Percentiles rank a stretch among this genome's conserved stretches.
These are phyloP conservation scores for Blastobotrys malaysiensis DNA, from an alignment of 1,139 yeast genomes.

Conservation along the genomic window DNA sequence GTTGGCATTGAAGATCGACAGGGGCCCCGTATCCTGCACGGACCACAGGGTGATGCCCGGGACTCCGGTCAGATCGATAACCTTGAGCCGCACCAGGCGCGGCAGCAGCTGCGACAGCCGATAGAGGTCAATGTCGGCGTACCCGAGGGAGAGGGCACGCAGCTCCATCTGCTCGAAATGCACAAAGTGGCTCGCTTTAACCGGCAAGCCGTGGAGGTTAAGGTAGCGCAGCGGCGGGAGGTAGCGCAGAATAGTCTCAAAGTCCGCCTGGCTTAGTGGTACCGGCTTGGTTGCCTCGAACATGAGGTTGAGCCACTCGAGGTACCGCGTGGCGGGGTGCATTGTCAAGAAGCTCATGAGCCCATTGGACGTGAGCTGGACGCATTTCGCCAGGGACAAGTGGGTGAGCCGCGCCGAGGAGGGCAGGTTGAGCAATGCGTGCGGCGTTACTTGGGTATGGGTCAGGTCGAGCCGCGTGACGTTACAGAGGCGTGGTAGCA, in stretches of 20 bases:
- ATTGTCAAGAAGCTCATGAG: slow-evolving; percentile 63
- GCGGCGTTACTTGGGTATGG: slow-evolving; percentile 70
- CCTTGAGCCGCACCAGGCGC: slow-evolving; percentile 32
- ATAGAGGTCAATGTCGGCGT: slow-evolving; percentile 47
- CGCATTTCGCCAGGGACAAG: slow-evolving; percentile 73
- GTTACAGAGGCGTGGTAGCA: slow-evolving; percentile 54
- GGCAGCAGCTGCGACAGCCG: slow-evolving; percentile 47
- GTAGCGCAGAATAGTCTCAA: slow-evolving; percentile 39
- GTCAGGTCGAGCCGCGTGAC: slow-evolving; percentile 70
- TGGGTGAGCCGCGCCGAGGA: slow-evolving; percentile 60
- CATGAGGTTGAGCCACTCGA: slow-evolving; percentile 74
- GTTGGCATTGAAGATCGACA: slow-evolving; percentile 38
- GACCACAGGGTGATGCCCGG: slow-evolving; percentile 47
- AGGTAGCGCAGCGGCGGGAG: slow-evolving; percentile 48
- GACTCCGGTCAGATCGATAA: slow-evolving; percentile 50
- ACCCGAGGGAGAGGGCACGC: slow-evolving; percentile 59
- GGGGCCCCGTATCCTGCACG: slow-evolving; percentile 41
- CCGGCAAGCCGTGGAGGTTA: slow-evolving; percentile 73
- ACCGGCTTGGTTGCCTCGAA: slow-evolving; percentile 65
- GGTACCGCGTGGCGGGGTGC: slow-evolving; percentile 59
- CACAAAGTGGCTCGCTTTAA: slow-evolving; percentile 48
- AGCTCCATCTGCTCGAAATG: slow-evolving; percentile 50
- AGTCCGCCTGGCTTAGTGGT: slow-evolving; percentile 43
- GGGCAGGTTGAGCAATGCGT: slow-evolving; percentile 48
- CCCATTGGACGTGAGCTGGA: slow-evolving; percentile 68